Conservation (phyloP, 1,284 basidiomycete species). For the Phylloboletellus chloephorus region DNA sequence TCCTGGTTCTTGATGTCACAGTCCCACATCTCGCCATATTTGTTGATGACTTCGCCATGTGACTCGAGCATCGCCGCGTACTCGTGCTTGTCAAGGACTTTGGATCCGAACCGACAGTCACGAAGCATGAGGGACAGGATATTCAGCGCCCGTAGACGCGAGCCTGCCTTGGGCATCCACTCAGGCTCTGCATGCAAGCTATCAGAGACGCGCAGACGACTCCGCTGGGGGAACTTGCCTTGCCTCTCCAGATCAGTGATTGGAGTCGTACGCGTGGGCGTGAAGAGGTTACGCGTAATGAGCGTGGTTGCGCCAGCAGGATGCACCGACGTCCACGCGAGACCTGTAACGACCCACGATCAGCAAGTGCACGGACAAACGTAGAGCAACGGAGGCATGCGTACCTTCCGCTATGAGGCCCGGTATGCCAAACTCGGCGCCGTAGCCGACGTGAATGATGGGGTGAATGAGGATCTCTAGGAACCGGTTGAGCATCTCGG, state of each 20-base stretch:
- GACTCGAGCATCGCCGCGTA: constrained; percentile 30
- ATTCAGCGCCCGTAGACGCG: constrained; percentile 34
- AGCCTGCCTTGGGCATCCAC: constrained; percentile 25
- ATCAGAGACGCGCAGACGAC: neutral
- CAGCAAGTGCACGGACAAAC: neutral
- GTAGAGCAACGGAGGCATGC: neutral
- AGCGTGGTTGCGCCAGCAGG: constrained; percentile 27
- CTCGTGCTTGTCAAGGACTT: constrained; percentile 28
- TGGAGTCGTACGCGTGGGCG: constrained; percentile 24
- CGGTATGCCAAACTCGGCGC: constrained; percentile 55
- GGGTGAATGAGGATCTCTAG: constrained; percentile 59
- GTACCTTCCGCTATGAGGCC: constrained; percentile 63
- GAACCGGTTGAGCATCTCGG: constrained; percentile 58
- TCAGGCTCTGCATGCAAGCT: constrained; percentile 9
- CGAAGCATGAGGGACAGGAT: constrained; percentile 37
- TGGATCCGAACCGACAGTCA: constrained; percentile 30
- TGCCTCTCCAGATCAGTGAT: constrained; percentile 24
- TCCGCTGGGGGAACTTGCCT: constrained; percentile 9
- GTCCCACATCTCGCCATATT: constrained; percentile 31
- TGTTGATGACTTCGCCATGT: constrained; percentile 29
- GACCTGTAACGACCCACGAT: constrained; percentile 29
- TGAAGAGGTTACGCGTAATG: constrained; percentile 29
- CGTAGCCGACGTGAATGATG: constrained; percentile 60
- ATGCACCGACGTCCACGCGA: constrained; percentile 43
- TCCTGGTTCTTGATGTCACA: constrained; percentile 25